These are phyloP conservation scores for Kluyveromyces starmeri DNA, from an alignment of 805 yeast species.

Conservation along the genomic window DNA sequence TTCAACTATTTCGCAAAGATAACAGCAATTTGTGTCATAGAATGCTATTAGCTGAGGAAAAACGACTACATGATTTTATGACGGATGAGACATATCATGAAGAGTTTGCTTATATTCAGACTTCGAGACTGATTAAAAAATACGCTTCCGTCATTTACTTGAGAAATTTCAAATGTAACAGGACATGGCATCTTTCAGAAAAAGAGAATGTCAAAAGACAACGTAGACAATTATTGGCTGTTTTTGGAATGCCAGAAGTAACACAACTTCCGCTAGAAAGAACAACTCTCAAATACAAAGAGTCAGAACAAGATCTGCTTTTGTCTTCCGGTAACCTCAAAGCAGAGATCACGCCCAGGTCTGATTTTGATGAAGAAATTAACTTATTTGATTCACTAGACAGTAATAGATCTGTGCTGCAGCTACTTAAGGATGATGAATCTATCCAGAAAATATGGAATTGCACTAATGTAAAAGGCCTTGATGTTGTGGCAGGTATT, in stretches of 20 bases:
- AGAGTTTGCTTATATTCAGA: not conserved
- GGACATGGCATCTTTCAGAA: slow-evolving; percentile 47
- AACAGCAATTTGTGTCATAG: slow-evolving; percentile 30
- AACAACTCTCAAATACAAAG: not conserved
- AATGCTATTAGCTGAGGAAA: slow-evolving; percentile 38
- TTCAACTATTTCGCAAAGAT: slow-evolving; percentile 24
- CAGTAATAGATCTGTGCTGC: slow-evolving; percentile 62
- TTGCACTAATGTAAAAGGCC: slow-evolving; percentile 63
- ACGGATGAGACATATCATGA: slow-evolving; percentile 38
- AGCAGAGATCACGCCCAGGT: not conserved
- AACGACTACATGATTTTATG: slow-evolving; percentile 41
- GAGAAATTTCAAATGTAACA: slow-evolving; percentile 13
- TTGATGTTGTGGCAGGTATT: slow-evolving; percentile 69
- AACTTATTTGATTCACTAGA: slow-evolving; percentile 34
- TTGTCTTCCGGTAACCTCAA: not conserved
- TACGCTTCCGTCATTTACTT: not conserved
- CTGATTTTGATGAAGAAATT: not conserved
- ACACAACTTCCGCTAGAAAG: not conserved
- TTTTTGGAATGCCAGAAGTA: not conserved
- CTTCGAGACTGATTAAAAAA: not conserved
- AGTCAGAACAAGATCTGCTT: not conserved
- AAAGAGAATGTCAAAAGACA: slow-evolving; percentile 64
- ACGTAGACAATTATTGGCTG: slow-evolving; percentile 41
- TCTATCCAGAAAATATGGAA: slow-evolving; percentile 66
- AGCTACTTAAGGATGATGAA: slow-evolving; percentile 63